Base-by-base conservation (phyloP, 306 rosid species). In the Malus orientalis region DNA sequence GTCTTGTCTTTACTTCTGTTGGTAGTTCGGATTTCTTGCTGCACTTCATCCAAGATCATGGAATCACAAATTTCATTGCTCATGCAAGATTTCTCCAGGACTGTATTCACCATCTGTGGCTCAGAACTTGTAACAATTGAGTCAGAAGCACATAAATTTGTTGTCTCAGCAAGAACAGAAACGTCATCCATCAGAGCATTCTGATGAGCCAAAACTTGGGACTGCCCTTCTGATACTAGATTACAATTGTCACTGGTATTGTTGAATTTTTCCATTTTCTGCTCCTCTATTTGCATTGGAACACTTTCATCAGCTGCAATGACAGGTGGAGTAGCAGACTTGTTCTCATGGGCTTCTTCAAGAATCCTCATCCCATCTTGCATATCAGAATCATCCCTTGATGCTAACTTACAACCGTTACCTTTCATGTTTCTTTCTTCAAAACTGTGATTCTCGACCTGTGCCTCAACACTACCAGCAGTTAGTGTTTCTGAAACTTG, bases 21-120 rank as follows among this genome's bases (percentile, higher is more conserved):
- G n/a, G 82, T 69, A 74, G 72, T 73, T 70, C 74, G 80, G 55
- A 70, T 68, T 77, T 78, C 84, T 62, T 78, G 85, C 75, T 69
- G 83, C 79, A 71, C 44, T 44, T 81, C 77, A 67, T 78, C 84
- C 77, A 72, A 42, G 60, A 79, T 36, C 71, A 71, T 22, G 38
- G 59, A 32, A 58, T 74, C 55, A 45, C 60, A 80, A 70, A 78
- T 74, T 60, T 82, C 80, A 65, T 25, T 75, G 75, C 80, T 65
- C 68, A 73, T 49, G 32, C 51, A 76, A 73, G 33, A 79, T 73
- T 74, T 85, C 81, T 42, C 71, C 42, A 74, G 70, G 54, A 64
- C 82, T 70, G 76, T 85, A 79, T 67, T 71, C 25, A 15, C 60
- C 60, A 60, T 47, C 67, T 4, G 68, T 69, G 27, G 59, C 57